Evolutionary conservation across 805 yeast species (phyloP), one percentile per base, ranked within the genome.

Genomic region (Candida morakotiae): DNA sequence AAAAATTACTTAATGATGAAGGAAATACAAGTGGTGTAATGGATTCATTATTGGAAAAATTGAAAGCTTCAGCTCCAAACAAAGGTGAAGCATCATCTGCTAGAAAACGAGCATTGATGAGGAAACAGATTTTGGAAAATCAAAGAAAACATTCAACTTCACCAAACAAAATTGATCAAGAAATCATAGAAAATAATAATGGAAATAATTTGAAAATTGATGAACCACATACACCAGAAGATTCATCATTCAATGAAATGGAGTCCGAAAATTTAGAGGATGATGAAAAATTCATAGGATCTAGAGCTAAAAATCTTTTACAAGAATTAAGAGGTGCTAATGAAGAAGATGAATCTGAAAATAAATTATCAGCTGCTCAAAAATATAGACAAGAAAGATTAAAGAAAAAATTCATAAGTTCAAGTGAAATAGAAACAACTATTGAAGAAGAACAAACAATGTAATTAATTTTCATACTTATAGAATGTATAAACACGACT

Each of bases 31-130:
- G 57, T 14, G 67, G 71, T 33, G 83, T 87, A 28, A 87, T 93
- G 84, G 98, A 93, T 56, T 77, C 83, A 24, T 67, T 93, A 34
- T 70, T 93, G 40, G 95, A 88, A 56, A 87, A 84, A 52, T 73
- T 93, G 52, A 83, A 88, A 53, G 88, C 89, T 13, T 86, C 93
- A 0, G 95, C 91, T 1, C 85, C 93, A 9, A 62, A 79, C 4
- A 78, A 79, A 43, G 79, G 86, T 5, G 93, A 88, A 44, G 77
- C 93, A 1, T 67, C 86, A 2, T 76, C 87, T 3, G 94, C 95
- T 0, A 70, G 95, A 49, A 78, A 87, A 49, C 70, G 93, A 37
- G 95, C 91, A 1, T 67, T 81, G 48, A 83, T 87, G 39, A 75
- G 88, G 46, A 79, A 73, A 52, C 81, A 80, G 35, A 57, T 79